Percentiles rank a stretch among this genome's conserved stretches.
These are phyloP conservation scores for Cocos nucifera DNA, from an alignment of 176 grass and related monocot genomes.

Conservation along the genomic window DNA sequence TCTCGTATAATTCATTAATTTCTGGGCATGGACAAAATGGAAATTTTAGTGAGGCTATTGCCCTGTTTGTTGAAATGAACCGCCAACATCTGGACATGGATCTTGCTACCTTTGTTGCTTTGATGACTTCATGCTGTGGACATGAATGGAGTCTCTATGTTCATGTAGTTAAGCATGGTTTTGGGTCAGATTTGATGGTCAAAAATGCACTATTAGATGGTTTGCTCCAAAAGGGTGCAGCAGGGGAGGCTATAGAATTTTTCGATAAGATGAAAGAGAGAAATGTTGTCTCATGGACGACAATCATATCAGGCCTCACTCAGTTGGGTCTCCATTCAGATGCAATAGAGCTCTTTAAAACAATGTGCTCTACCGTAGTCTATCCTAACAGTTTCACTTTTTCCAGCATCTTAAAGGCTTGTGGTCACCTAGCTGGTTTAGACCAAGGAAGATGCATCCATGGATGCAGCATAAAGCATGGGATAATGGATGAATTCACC, in stretches of 20 bases:
- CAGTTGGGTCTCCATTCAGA: conserved; percentile 17
- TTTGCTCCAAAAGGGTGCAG: conserved; percentile 10
- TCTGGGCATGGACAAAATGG: conserved; percentile 27
- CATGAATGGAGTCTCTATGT: conserved; percentile 28
- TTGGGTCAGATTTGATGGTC: conserved; percentile 27
- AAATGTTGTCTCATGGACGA: conserved; percentile 36
- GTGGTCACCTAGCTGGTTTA: conserved; percentile 20
- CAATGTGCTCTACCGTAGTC: conserved; percentile 16
- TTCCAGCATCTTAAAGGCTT: conserved; percentile 37
- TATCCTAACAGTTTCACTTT: conserved; percentile 30
- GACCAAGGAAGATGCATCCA: conserved; percentile 28
- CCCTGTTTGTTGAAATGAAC: conserved; percentile 27
- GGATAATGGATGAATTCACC: conserved; percentile 23
- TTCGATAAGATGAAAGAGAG: conserved; percentile 23
- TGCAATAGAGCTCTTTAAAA: conserved; percentile 29
- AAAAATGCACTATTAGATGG: conserved; percentile 28
- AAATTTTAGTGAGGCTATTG: conserved; percentile 14
- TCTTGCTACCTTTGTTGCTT: conserved; percentile 32
- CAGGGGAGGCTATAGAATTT: conserved; percentile 22
- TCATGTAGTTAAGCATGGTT: conserved; percentile 33
- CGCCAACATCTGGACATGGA: conserved; percentile 8
- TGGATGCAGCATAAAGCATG: conserved; percentile 22
- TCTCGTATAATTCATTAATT: conserved; percentile 32
- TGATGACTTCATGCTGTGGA: conserved; percentile 15
- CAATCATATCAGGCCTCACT: conserved; percentile 29